phyloP scores from a whole-genome alignment of 2,329 filamentous ascomycete species.

The Aspergillus tubingensis region DNA sequence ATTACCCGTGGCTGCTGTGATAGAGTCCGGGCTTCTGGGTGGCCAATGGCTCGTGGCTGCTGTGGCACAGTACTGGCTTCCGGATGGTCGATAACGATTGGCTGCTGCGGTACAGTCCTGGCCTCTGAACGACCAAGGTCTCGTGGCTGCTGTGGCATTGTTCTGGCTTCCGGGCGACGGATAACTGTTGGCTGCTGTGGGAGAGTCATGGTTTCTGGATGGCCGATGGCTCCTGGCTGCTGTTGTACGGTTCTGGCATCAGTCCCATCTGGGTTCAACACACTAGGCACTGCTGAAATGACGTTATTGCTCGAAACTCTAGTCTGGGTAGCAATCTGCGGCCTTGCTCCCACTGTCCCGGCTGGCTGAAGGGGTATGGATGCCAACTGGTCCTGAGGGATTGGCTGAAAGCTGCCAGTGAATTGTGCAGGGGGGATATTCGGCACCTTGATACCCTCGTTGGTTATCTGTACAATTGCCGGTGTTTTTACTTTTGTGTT shows the following conservation, averaged over 20 bases:
- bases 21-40: too few relatives aligned
- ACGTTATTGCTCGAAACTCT: neutral
- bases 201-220: too few relatives aligned
- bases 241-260: neutral
- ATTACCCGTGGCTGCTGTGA: neutral
- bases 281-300: neutral
- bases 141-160: neutral
- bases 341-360: neutral
- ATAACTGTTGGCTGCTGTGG: neutral
- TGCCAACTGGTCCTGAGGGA: neutral
- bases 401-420: conserved; percentile 18
- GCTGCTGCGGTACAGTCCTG: neutral
- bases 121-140: neutral
- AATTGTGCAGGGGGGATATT: conserved; percentile 25
- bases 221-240: neutral
- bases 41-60: neutral
- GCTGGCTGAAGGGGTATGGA: neutral
- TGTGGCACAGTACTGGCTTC: neutral
- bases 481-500: conserved; percentile 10
- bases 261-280: neutral
- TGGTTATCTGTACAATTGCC: conserved; percentile 22
- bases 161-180: neutral
- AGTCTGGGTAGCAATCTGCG: neutral
- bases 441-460: conserved; percentile 22
- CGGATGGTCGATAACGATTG: neutral